Conservation (phyloP, 345 rosid genomes). For the Aquilaria malaccensis region DNA sequence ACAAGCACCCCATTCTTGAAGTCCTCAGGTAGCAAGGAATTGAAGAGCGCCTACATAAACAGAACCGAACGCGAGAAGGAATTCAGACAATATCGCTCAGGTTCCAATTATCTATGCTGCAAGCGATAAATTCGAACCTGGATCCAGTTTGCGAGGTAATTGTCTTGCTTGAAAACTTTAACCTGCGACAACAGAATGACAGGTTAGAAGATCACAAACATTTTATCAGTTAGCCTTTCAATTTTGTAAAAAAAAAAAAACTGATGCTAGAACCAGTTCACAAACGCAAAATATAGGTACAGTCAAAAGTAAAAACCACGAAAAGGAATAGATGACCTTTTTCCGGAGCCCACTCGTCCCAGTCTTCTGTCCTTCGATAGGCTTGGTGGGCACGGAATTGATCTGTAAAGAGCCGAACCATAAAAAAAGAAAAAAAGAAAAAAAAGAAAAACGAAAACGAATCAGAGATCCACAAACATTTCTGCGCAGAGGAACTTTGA, state of each 20-base stretch:
- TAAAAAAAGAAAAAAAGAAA: not conserved
- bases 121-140: conserved; percentile 44
- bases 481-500: not conserved
- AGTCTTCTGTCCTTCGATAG: conserved; percentile 77
- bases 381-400: conserved; percentile 63
- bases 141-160: conserved; percentile 93
- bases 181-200: conserved; percentile 32
- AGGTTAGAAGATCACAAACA: no score
- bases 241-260: no score
- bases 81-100: not conserved
- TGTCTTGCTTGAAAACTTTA: conserved; percentile 80
- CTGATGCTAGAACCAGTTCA: no score
- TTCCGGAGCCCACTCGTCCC: conserved; percentile 83
- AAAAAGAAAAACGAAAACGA: not conserved
- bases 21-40: conserved; percentile 76
- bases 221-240: no score
- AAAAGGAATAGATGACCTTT: conserved; percentile 37
- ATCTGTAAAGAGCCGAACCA: conserved; percentile 25
- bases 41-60: conserved; percentile 61
- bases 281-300: no score
- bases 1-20: conserved; percentile 71
- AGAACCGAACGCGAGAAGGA: conserved; percentile 4
- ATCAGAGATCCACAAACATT: no score
- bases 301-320: not conserved
- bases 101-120: no score